phyloP scores from a whole-genome alignment of 352 stramenopile species.

The Blastocystis sp. region DNA sequence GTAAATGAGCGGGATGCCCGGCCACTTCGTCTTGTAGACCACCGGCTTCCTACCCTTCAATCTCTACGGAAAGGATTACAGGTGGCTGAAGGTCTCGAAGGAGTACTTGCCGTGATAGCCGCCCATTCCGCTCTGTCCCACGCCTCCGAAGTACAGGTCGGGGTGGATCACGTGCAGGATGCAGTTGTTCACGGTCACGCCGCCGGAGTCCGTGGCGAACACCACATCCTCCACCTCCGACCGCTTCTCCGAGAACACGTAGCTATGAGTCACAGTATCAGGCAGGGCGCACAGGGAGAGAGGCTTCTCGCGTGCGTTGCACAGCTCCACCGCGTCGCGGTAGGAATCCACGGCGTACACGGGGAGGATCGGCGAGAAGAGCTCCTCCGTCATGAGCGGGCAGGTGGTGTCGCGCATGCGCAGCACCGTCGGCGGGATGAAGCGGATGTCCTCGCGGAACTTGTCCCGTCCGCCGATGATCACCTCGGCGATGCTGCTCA shows the following conservation, averaged over 20 bases:
- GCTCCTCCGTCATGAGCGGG: slow-evolving; percentile 84
- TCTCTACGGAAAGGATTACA: neutral
- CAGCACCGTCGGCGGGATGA: slow-evolving; percentile 80
- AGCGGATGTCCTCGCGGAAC: slow-evolving; percentile 77
- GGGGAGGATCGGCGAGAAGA: slow-evolving; percentile 90
- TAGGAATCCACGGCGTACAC: slow-evolving; percentile 76
- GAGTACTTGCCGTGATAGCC: slow-evolving; percentile 78
- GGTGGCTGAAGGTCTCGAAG: slow-evolving; percentile 71
- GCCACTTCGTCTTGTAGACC: slow-evolving; percentile 66
- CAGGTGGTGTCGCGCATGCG: slow-evolving; percentile 76
- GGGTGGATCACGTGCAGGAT: slow-evolving; percentile 71
- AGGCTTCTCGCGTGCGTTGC: slow-evolving; percentile 77
- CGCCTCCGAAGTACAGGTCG: slow-evolving; percentile 78
- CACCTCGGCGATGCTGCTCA: slow-evolving; percentile 73
- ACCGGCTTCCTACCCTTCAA: slow-evolving; percentile 6
- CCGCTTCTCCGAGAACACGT: slow-evolving; percentile 78
- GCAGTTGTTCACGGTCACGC: slow-evolving; percentile 72
- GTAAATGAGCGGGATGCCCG: slow-evolving; percentile 22
- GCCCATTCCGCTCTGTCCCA: slow-evolving; percentile 80
- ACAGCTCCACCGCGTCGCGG: slow-evolving; percentile 75
- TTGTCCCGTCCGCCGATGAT: slow-evolving; percentile 75
- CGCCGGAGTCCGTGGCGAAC: slow-evolving; percentile 71
- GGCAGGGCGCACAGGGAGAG: slow-evolving; percentile 74
- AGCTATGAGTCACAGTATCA: slow-evolving; percentile 67
- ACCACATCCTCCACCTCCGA: slow-evolving; percentile 74